Base-by-base conservation (phyloP, 1,139 yeast genomes). In the Pichia sp. region DNA sequence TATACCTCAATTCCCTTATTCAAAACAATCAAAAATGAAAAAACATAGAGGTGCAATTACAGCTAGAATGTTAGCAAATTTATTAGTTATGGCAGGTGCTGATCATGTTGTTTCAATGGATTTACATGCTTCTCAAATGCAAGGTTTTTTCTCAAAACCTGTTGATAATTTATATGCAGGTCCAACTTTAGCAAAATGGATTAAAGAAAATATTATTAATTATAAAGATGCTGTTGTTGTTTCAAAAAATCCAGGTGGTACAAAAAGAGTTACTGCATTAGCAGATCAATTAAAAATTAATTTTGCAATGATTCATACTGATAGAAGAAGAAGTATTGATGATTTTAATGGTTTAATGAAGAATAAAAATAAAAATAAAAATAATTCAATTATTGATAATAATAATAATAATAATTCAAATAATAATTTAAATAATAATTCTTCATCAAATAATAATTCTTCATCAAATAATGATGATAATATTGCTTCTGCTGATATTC, bases 71-170 rank as follows among this genome's bases (percentile, higher is more conserved):
- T 75, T 94, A 63, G 97, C 99, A 48, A 92, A 92, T 58, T 69
- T 94, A 60, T 72, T 94, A 55, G 82, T 90, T 46, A 92, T 92
- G 95, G 97, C 99, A 1, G 99, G 99, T 53, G 98, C 97, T 24
- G 98, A 94, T 67, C 99, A 92, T 68, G 95, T 92, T 52, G 94
- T 92, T 35, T 87, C 96, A 6, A 90, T 92, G 97, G 99, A 92
- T 64, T 72, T 92, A 56, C 98, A 94, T 63, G 98, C 98, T 27
- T 82, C 96, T 35, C 99, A 92, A 67, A 94, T 92, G 97, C 99
- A 92, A 70, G 99, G 99, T 12, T 92, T 94, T 62, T 92, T 92
- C 70, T 80, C 95, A 36, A 89, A 89, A 60, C 98, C 99, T 0
- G 97, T 92, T 28, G 99, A 92, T 65, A 92, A 92, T 64, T 70